Conservation (phyloP, 2,329 filamentous ascomycete species). For the Mycosphaerella sp. region DNA sequence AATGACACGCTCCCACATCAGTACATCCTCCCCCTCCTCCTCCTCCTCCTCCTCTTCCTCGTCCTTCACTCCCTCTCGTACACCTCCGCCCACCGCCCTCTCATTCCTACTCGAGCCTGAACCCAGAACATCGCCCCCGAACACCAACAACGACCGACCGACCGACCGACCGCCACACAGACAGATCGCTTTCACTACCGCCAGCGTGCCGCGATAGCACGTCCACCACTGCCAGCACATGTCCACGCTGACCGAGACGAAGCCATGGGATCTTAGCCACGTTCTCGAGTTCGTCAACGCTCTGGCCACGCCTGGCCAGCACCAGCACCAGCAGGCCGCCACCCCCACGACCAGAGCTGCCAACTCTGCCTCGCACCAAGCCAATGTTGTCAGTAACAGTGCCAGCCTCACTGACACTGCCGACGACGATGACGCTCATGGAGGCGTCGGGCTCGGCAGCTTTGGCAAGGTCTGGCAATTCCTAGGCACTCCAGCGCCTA, state of each 20-base stretch:
- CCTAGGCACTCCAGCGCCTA: slow-evolving; percentile 34
- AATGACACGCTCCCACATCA: too few species aligned
- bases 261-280: slow-evolving; percentile 44
- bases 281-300: slow-evolving; percentile 40
- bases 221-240: slow-evolving; percentile 19
- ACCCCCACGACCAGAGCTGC: not conserved
- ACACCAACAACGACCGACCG: too few species aligned
- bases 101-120: too few species aligned
- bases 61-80: too few species aligned
- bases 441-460: slow-evolving; percentile 36
- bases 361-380: slow-evolving; percentile 2
- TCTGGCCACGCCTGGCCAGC: slow-evolving; percentile 14
- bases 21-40: too few species aligned
- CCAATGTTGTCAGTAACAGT: not conserved
- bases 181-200: not conserved
- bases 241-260: slow-evolving; percentile 32
- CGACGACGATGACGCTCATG: slow-evolving; percentile 9
- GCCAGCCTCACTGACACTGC: not conserved
- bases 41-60: too few species aligned
- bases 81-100: too few species aligned
- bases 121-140: too few species aligned
- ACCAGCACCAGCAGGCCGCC: slow-evolving; percentile 5
- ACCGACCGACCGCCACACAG: too few species aligned
- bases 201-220: slow-evolving; percentile 17
- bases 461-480: slow-evolving; percentile 44